A percentile compares a stretch with the other conserved stretches of the same genome.
Evolutionary conservation across 805 yeast species (phyloP).

Genomic region (Myxozyma vanderwaltii): DNA sequence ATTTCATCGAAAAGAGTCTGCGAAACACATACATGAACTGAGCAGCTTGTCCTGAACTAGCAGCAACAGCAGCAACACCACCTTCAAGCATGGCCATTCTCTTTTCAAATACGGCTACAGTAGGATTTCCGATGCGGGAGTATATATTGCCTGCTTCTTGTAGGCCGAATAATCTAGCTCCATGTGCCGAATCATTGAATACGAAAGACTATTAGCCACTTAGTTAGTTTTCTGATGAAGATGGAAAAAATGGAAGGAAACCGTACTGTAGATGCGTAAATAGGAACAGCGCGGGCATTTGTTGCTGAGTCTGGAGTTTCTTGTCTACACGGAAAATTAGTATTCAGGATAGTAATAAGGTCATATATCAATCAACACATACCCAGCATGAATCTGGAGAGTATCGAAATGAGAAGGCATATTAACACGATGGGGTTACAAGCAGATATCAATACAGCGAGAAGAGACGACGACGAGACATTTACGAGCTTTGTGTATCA

Average conservation of each 20-base stretch:
- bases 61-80: constrained; percentile 88
- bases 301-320: constrained; percentile 67
- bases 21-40: constrained; percentile 54
- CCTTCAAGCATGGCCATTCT: constrained; percentile 91
- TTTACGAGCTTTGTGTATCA: too few species aligned
- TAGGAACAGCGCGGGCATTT: constrained; percentile 87
- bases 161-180: constrained; percentile 85
- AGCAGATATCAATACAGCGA: too few species aligned
- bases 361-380: background rate
- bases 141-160: constrained; percentile 84
- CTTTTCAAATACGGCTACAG: constrained; percentile 86
- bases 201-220: constrained; percentile 60
- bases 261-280: constrained; percentile 72
- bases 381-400: constrained; percentile 90
- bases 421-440: too few species aligned
- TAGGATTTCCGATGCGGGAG: constrained; percentile 90
- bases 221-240: background rate
- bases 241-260: background rate
- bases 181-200: constrained; percentile 85
- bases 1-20: background rate
- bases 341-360: background rate
- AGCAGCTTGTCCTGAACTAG: constrained; percentile 96
- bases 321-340: background rate
- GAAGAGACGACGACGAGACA: too few species aligned
- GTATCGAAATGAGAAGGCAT: constrained; percentile 70